Evolutionary conservation across 148 eudicot genomes (phyloP), one percentile per base, ranked within the genome.

Genomic region (Amaranthus palmeri): DNA sequence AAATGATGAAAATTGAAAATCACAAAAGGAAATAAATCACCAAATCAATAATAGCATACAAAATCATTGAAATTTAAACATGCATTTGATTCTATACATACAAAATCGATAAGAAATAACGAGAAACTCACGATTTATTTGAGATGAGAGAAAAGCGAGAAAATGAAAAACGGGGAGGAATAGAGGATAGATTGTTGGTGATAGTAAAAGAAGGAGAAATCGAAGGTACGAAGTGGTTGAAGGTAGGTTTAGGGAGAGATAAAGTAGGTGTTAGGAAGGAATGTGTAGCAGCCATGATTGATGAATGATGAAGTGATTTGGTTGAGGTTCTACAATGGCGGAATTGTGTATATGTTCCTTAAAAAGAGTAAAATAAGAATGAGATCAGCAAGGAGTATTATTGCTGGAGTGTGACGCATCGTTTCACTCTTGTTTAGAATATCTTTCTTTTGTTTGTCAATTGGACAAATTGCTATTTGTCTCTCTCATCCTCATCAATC

Each of bases 81-180:
- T 6, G 46, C 9, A 67, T 67, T 67, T 6, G 12, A 3, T 15
- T n/a, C 7, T 7, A n/a, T 4, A 43, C 6, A 7, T 5, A n/a
- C 46, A 44, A 60, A 25, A 60, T 25, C 45, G 46, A 64, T 4
- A 2, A 25, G 36, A 25, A 25, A 25, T 25, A 25, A 25, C 58
- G n/a, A 25, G 13, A 49, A 17, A 61, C 80, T 80, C 75, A 87
- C 90, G 53, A 66, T 52, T 41, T 73, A 0, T n/a, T 64, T 69
- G 74, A 74, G 11, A 25, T 25, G 36, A 70, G 62, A 66, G 66
- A 53, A 48, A 68, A 54, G 59, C 68, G 50, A 62, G 45, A 68
- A 67, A 67, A 59, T 14, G 45, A 58, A 47, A 76, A 60, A 4
- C 60, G 62, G 62, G 10, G 46, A 41, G 47, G 48, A 81, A 72